Conservation (phyloP, 805 yeast genomes). For the Cyberlindnera misumaiensis region DNA sequence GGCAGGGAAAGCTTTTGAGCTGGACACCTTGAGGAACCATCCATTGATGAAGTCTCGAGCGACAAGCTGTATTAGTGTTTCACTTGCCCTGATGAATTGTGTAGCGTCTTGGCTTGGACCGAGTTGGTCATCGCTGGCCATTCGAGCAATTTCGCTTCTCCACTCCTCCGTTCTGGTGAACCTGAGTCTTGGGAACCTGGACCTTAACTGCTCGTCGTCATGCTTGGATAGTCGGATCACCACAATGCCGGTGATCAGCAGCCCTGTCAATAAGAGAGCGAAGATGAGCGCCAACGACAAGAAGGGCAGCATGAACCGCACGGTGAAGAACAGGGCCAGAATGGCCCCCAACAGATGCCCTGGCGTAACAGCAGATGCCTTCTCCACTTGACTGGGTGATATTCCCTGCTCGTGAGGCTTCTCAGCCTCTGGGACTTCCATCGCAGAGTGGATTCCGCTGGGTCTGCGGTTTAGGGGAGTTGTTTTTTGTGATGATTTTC, state of each 20-base stretch:
- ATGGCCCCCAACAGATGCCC: slow-evolving; percentile 2
- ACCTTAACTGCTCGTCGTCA: slow-evolving; percentile 2
- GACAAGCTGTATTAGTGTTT: slow-evolving; percentile 38
- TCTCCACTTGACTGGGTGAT: neutral
- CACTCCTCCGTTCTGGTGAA: slow-evolving; percentile 27
- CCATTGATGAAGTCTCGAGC: slow-evolving; percentile 44
- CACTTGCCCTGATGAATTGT: slow-evolving; percentile 33
- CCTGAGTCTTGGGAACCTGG: slow-evolving; percentile 17
- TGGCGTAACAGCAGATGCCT: neutral
- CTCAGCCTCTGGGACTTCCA: too few species aligned
- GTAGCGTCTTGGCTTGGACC: slow-evolving; percentile 4
- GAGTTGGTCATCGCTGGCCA: slow-evolving; percentile 7
- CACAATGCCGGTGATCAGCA: neutral
- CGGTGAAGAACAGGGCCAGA: slow-evolving; percentile 5
- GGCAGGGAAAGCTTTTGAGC: slow-evolving; percentile 31
- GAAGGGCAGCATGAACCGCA: slow-evolving; percentile 7
- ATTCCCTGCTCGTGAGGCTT: too few species aligned
- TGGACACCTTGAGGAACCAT: slow-evolving; percentile 50
- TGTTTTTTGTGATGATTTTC: too few species aligned
- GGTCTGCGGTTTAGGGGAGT: too few species aligned
- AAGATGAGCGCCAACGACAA: slow-evolving; percentile 2
- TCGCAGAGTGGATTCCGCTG: too few species aligned
- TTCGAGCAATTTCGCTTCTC: slow-evolving; percentile 17
- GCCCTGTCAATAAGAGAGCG: neutral
- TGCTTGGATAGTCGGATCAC: slow-evolving; percentile 7